Evolutionary conservation across 257 asterid genomes (phyloP).

Genomic region (Handroanthus guayacan): DNA sequence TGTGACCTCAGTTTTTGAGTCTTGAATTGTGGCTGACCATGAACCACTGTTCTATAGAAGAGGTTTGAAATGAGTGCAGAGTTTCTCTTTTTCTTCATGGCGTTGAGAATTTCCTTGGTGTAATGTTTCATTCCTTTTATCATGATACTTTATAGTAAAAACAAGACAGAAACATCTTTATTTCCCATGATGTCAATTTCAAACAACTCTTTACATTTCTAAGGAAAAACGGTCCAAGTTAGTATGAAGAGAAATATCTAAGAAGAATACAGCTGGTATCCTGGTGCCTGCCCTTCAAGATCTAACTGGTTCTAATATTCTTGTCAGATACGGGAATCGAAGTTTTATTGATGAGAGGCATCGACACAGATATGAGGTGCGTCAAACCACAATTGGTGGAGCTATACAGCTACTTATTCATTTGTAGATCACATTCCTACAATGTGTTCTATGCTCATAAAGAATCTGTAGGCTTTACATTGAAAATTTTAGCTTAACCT

Average conservation of each 20-base stretch:
- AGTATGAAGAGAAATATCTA: background rate
- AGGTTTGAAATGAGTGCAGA: background rate
- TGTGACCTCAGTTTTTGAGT: background rate
- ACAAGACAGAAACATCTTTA: background rate
- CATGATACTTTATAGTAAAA: background rate
- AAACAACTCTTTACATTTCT: background rate
- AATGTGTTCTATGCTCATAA: background rate
- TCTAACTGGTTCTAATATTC: slow-evolving; percentile 24
- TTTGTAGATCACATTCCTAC: slow-evolving; percentile 20
- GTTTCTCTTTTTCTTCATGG: background rate
- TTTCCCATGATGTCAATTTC: background rate
- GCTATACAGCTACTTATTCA: slow-evolving; percentile 3
- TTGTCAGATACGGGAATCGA: slow-evolving; percentile 61
- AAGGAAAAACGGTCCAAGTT: background rate
- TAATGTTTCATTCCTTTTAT: background rate
- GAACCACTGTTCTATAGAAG: background rate
- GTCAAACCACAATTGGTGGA: slow-evolving; percentile 33
- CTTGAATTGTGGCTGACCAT: background rate
- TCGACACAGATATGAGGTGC: slow-evolving; percentile 97
- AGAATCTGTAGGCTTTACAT: slow-evolving; percentile 13
- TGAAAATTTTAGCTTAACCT: slow-evolving; percentile 29
- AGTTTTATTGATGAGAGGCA: slow-evolving; percentile 89
- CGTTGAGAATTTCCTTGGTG: background rate
- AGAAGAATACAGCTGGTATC: background rate
- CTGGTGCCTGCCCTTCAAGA: slow-evolving; percentile 2